These are phyloP conservation scores for Pseudocercospora pini-densiflorae DNA, from an alignment of 2,329 filamentous ascomycete species.

Conservation along the genomic window DNA sequence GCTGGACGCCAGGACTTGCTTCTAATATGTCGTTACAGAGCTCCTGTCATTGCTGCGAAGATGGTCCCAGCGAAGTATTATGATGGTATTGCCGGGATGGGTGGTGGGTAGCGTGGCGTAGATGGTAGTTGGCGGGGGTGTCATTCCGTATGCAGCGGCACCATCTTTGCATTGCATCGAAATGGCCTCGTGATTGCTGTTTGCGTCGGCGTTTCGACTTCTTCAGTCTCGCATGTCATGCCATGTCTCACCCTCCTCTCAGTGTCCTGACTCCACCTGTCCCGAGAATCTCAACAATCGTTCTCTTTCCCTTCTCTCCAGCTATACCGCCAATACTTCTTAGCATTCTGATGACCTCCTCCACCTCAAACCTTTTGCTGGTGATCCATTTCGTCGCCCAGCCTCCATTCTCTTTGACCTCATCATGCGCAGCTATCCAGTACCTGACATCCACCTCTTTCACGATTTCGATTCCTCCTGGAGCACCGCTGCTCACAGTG, in stretches of 20 bases:
- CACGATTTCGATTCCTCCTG: conserved; percentile 62
- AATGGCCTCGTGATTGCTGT: too few species aligned
- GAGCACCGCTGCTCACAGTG: conserved; percentile 61
- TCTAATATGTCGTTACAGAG: not conserved
- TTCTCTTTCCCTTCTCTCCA: conserved; percentile 18
- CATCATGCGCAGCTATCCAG: conserved; percentile 68
- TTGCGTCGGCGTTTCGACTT: too few species aligned
- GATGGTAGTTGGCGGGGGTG: too few species aligned
- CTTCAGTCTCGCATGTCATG: not conserved
- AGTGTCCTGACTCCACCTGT: conserved; percentile 13
- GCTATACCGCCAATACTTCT: conserved; percentile 26
- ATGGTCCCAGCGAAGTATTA: not conserved
- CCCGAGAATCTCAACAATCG: conserved; percentile 18
- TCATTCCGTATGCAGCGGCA: too few species aligned
- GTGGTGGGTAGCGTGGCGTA: not conserved
- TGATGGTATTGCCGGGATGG: not conserved
- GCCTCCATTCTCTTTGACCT: conserved; percentile 61
- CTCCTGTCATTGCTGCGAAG: not conserved
- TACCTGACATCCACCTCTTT: conserved; percentile 56
- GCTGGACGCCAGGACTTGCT: not conserved
- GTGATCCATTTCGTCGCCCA: conserved; percentile 57
- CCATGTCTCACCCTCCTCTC: not conserved
- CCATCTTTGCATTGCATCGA: too few species aligned
- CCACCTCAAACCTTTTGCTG: conserved; percentile 49
- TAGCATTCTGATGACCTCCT: conserved; percentile 52